phyloP scores from a whole-genome alignment of 331 rosid genomes.

The Quercus phellos region DNA sequence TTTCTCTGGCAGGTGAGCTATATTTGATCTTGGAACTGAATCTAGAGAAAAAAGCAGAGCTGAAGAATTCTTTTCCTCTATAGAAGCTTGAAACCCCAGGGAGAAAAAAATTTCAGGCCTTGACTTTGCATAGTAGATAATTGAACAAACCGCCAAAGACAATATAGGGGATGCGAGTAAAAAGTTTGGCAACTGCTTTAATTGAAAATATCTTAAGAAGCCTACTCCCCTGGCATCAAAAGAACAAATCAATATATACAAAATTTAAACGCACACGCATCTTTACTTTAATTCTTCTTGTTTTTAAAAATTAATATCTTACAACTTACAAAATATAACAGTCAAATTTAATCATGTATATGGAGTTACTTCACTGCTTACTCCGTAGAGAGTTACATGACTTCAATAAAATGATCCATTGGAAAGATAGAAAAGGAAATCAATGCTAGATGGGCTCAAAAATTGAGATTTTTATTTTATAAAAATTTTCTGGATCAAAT shows the following conservation, averaged over 20 bases:
- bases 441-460: not conserved
- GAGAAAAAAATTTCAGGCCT: slow-evolving; percentile 57
- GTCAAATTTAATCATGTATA: not conserved
- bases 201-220: slow-evolving; percentile 77
- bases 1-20: slow-evolving; percentile 16
- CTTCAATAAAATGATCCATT: not conserved
- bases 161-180: slow-evolving; percentile 77
- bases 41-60: slow-evolving; percentile 34
- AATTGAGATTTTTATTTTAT: not conserved
- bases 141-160: slow-evolving; percentile 62
- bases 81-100: slow-evolving; percentile 59
- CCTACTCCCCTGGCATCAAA: slow-evolving; percentile 78
- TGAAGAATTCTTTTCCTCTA: slow-evolving; percentile 45
- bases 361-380: not conserved
- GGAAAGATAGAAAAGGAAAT: not conserved
- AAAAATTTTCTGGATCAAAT: too few relatives aligned
- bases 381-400: not conserved
- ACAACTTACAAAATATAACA: not conserved
- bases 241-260: slow-evolving; percentile 22
- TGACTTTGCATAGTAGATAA: slow-evolving; percentile 71
- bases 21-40: slow-evolving; percentile 29
- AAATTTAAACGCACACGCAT: not conserved
- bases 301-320: not conserved
- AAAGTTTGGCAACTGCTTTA: slow-evolving; percentile 85
- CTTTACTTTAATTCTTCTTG: not conserved